Evolutionary conservation across 2,329 filamentous ascomycete species (phyloP).

Genomic region (Paecilomyces fulvus): DNA sequence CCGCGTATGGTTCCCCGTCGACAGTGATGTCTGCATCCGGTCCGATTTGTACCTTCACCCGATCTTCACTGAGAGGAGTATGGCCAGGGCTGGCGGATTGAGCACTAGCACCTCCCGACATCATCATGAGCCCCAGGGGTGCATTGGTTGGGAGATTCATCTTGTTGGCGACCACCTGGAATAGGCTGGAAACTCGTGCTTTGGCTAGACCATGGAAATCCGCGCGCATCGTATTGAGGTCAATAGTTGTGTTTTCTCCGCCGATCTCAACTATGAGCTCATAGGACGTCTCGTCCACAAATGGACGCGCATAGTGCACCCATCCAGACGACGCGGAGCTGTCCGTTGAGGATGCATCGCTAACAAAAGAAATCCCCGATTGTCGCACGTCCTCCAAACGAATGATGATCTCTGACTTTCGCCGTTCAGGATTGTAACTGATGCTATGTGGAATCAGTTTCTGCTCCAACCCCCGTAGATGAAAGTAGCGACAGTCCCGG

Average conservation of each 20-base stretch:
- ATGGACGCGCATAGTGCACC: conserved; percentile 76
- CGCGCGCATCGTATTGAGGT: conserved; percentile 48
- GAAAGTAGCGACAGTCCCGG: conserved; percentile 83
- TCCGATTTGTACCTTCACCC: conserved; percentile 57
- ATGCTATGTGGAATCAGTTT: conserved; percentile 70
- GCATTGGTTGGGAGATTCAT: conserved; percentile 55
- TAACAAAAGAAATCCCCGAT: conserved; percentile 63
- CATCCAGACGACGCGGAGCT: conserved; percentile 36
- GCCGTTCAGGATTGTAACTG: conserved; percentile 62
- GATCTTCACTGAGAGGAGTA: conserved; percentile 61
- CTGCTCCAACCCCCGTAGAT: conserved; percentile 86
- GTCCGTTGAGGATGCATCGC: conserved; percentile 34
- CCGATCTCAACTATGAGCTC: conserved; percentile 77
- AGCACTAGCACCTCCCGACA: conserved; percentile 52
- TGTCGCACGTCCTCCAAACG: conserved; percentile 82
- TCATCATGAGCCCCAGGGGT: conserved; percentile 59
- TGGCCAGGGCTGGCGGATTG: conserved; percentile 60
- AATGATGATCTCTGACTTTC: conserved; percentile 66
- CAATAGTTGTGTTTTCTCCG: conserved; percentile 53
- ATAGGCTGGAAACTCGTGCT: conserved; percentile 60
- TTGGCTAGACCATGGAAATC: conserved; percentile 68
- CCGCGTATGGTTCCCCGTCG: conserved; percentile 26
- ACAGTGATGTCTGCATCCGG: conserved; percentile 35
- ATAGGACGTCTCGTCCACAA: conserved; percentile 63
- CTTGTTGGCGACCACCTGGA: conserved; percentile 75